phyloP scores from a whole-genome alignment of 129 eudicot genomes.

The Ambrosia trifida region DNA sequence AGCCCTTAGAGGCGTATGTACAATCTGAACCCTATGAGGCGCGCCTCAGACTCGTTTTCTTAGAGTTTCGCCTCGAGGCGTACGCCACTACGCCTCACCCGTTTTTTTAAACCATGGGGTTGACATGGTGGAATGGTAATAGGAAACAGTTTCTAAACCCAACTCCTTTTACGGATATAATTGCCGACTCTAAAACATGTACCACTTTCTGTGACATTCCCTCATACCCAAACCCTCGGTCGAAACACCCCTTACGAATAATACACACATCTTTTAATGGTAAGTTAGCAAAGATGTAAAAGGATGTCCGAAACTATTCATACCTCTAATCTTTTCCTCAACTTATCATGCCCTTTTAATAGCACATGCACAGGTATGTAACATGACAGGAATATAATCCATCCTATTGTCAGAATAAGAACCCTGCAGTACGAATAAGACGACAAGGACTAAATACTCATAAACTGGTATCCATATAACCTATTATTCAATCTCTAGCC shows the following conservation, averaged over 20 bases:
- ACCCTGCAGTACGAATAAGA: constrained; percentile 58
- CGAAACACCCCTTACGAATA: not conserved
- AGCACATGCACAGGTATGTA: constrained; percentile 87
- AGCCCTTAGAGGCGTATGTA: too few species aligned
- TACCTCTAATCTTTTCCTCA: constrained; percentile 95
- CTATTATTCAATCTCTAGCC: constrained; percentile 19
- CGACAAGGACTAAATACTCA: constrained; percentile 19
- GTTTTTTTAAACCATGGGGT: too few species aligned
- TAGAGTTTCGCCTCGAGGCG: too few species aligned
- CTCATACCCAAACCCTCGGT: not conserved
- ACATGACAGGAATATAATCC: constrained; percentile 89
- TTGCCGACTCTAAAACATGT: not conserved
- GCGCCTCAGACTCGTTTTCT: too few species aligned
- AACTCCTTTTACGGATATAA: too few species aligned
- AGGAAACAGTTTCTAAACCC: too few species aligned
- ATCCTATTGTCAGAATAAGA: constrained; percentile 78
- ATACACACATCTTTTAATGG: not conserved
- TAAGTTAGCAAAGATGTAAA: constrained; percentile 1
- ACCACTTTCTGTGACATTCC: not conserved
- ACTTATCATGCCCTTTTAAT: constrained; percentile 85
- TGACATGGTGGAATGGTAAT: too few species aligned
- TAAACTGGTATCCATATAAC: constrained; percentile 6
- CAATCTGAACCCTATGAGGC: too few species aligned
- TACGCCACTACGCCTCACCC: too few species aligned
- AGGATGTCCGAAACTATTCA: constrained; percentile 13